phyloP scores from a whole-genome alignment of 2,329 filamentous ascomycete species.

The Cryphonectria japonica region DNA sequence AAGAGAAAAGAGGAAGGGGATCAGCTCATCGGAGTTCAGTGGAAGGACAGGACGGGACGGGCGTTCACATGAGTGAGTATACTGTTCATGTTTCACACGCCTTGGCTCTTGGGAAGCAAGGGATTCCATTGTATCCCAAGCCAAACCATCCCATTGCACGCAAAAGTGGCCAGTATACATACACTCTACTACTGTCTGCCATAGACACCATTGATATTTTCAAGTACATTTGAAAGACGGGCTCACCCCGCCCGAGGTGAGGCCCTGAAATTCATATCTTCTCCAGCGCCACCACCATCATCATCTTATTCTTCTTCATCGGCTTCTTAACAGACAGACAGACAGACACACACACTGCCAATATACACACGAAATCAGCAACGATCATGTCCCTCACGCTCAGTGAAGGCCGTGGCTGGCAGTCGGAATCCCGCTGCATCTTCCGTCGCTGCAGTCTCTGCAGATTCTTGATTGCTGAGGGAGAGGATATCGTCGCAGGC shows the following conservation, averaged over 20 bases:
- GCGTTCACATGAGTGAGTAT: not conserved
- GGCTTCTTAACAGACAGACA: not conserved
- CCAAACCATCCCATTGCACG: not conserved
- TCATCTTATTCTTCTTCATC: not conserved
- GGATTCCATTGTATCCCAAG: not conserved
- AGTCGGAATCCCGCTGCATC: not conserved
- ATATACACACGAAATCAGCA: not conserved
- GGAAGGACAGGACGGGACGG: not conserved
- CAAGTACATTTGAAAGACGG: not conserved
- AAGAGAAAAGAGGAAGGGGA: not conserved
- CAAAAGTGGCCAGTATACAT: not conserved
- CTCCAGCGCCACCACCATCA: not conserved
- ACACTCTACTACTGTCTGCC: not conserved
- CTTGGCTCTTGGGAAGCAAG: not conserved
- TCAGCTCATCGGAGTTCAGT: not conserved
- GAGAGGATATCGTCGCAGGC: not conserved
- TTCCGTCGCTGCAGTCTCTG: not conserved
- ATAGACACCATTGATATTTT: not conserved
- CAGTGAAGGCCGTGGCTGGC: not conserved
- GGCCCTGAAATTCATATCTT: not conserved
- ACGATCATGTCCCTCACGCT: not conserved
- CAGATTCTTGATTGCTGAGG: not conserved
- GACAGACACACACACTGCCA: not conserved
- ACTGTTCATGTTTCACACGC: not conserved
- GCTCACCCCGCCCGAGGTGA: too few species aligned